These are phyloP conservation scores for Cordyceps javanica DNA, from an alignment of 2,329 filamentous ascomycete species.

Conservation along the genomic window DNA sequence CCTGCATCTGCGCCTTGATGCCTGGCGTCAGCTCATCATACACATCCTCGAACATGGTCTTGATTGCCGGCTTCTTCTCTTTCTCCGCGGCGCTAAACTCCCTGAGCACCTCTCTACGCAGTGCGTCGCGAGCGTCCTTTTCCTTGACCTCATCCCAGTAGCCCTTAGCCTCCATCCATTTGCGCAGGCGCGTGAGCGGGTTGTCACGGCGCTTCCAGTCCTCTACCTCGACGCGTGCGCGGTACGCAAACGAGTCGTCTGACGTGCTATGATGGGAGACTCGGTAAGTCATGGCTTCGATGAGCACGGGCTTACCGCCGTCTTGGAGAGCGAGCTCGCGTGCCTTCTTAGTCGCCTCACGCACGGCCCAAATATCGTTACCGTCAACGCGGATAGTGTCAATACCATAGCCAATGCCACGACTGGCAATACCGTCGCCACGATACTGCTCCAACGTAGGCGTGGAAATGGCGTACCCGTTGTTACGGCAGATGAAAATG, in stretches of 20 bases:
- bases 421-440: constrained; percentile 82
- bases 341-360: constrained; percentile 72
- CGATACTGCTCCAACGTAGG: constrained; percentile 87
- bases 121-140: constrained; percentile 58
- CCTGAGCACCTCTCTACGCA: constrained; percentile 70
- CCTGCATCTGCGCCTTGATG: constrained; percentile 60
- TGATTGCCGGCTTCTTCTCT: constrained; percentile 69
- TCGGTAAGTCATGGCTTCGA: constrained; percentile 98
- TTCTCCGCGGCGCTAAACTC: constrained; percentile 81
- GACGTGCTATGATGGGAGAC: constrained; percentile 95
- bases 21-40: constrained; percentile 86
- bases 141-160: constrained; percentile 85
- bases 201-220: constrained; percentile 92
- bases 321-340: constrained; percentile 71
- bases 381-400: constrained; percentile 88
- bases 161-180: constrained; percentile 80
- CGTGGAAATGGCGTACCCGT: constrained; percentile 86
- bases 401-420: constrained; percentile 87
- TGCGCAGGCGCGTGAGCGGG: constrained; percentile 75
- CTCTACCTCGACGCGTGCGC: constrained; percentile 87
- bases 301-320: constrained; percentile 75
- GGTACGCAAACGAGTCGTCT: constrained; percentile 95
- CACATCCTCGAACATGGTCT: constrained; percentile 75
- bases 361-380: constrained; percentile 88
- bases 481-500: constrained; percentile 87